Evolutionary conservation across 306 rosid species (phyloP).

Genomic region (Quercus glauca): DNA sequence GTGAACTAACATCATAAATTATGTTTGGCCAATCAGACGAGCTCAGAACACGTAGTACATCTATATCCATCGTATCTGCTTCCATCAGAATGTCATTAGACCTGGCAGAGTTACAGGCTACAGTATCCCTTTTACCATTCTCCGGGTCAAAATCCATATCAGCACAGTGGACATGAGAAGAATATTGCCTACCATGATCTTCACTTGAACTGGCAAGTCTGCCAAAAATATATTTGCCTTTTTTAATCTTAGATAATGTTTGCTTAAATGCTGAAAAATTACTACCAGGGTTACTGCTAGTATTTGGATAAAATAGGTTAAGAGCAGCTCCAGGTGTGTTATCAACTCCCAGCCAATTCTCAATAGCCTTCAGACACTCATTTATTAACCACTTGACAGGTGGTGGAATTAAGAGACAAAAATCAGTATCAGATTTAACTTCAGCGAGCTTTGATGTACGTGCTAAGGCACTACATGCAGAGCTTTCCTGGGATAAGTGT

Average conservation of each 20-base stretch:
- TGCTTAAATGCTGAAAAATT: conserved; percentile 61
- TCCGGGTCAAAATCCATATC: conserved; percentile 28
- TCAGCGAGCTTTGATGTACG: conserved; percentile 36
- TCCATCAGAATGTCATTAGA: conserved; percentile 53
- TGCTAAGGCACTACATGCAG: conserved; percentile 54
- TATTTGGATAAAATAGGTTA: conserved; percentile 35
- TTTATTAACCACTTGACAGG: conserved; percentile 64
- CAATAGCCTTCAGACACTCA: conserved; percentile 86
- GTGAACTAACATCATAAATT: conserved; percentile 78
- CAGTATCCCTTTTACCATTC: conserved; percentile 17
- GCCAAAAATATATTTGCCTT: conserved; percentile 58
- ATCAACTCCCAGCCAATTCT: conserved; percentile 70
- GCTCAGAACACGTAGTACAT: conserved; percentile 54
- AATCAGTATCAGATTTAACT: conserved; percentile 35
- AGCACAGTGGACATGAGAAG: conserved; percentile 25
- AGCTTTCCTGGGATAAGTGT: conserved; percentile 72
- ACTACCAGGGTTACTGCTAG: conserved; percentile 41
- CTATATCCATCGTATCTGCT: conserved; percentile 55
- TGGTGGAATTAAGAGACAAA: conserved; percentile 42
- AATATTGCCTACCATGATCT: conserved; percentile 44
- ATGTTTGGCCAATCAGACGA: conserved; percentile 84
- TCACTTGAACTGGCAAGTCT: conserved; percentile 59
- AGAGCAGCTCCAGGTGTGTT: conserved; percentile 43
- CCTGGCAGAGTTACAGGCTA: conserved; percentile 20
- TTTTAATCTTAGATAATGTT: conserved; percentile 58